Evolutionary conservation across 805 yeast species (phyloP).

Genomic region (Cyberlindnera euphorbiae): DNA sequence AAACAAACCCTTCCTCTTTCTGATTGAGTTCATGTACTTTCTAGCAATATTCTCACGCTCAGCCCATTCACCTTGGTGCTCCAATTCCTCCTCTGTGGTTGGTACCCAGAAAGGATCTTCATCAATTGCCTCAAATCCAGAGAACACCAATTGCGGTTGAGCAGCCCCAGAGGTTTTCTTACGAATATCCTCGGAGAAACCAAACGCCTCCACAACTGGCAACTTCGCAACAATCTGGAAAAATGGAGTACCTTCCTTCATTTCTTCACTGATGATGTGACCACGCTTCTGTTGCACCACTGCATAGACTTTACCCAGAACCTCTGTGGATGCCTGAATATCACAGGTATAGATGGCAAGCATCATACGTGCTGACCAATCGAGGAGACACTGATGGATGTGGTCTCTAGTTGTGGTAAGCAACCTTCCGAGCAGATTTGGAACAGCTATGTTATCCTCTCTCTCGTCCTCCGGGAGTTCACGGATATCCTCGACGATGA

Average conservation of each 20-base stretch:
- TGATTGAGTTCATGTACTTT: constrained; percentile 72
- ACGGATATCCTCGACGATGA: constrained; percentile 34
- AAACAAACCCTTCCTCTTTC: constrained; percentile 84
- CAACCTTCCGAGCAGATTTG: constrained; percentile 63
- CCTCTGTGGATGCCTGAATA: constrained; percentile 92
- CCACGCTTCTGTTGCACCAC: constrained; percentile 91
- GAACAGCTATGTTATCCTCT: constrained; percentile 26
- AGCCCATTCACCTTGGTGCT: constrained; percentile 87
- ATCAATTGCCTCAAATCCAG: constrained; percentile 82
- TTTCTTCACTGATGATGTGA: constrained; percentile 78
- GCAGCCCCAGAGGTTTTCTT: constrained; percentile 96
- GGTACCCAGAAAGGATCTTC: constrained; percentile 99
- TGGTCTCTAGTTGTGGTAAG: constrained; percentile 69
- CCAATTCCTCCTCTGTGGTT: constrained; percentile 92
- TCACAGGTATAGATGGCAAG: constrained; percentile 93
- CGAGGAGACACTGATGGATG: constrained; percentile 64
- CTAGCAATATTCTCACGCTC: constrained; percentile 91
- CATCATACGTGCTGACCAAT: constrained; percentile 85
- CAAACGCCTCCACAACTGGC: constrained; percentile 96
- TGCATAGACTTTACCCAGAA: constrained; percentile 89
- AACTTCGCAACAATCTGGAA: constrained; percentile 79
- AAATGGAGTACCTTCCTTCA: constrained; percentile 98
- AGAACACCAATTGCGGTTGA: constrained; percentile 87
- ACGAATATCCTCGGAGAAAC: constrained; percentile 91
- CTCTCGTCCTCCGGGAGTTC: constrained; percentile 31